Base-by-base conservation (phyloP, 495 filamentous ascomycete species). In the Penicillium ucsense region DNA sequence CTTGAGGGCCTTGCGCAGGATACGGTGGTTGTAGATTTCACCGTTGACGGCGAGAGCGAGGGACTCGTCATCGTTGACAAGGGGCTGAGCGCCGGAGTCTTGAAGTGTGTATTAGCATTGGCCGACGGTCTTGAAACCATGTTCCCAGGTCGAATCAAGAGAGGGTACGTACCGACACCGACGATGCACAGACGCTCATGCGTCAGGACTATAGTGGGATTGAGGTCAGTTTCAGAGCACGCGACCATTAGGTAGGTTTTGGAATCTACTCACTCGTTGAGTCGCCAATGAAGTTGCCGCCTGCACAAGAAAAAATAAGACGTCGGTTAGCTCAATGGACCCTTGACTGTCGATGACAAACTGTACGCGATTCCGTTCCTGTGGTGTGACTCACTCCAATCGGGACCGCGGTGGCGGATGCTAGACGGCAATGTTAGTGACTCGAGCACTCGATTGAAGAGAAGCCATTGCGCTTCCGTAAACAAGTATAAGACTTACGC, bases 1-100 rank as follows among this genome's bases (percentile, higher is more conserved):
- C 67, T 86, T 86, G 60, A 96, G 68, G 50, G 70, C 72, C 70
- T 95, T 96, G 53, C 92, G 82, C 54, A 98, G 72, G 54, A 95
- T 79, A 52, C 89, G 82, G 71, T 98, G 92, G 80, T 98, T 98
- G 77, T 98, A 98, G 66, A 98, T 98, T 69, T 98, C 92, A 69
- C 92, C 92, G 70, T 98, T 98, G 82, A 96, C 92, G 49, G 92
- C 92, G 42, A 98, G 79, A 48, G 89, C 82, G 53, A 98, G 82
- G 51, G 78, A 84, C 46, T 80, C 84, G 61, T 95, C 90, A 45
- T 89, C 82, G 75, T 86, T 97, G 67, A 92, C 82, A 40, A 98
- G 78, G 43, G 92, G 92, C 69, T 98, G 92, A 35, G 92, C 92
- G 59, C 92, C 92, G 59, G 82, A 86, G 69, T 95, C 92, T 94